Percentiles rank a stretch among this genome's conserved stretches.
phyloP scores from a whole-genome alignment of 352 stramenopile genomes.

The Thraustotheca clavata region DNA sequence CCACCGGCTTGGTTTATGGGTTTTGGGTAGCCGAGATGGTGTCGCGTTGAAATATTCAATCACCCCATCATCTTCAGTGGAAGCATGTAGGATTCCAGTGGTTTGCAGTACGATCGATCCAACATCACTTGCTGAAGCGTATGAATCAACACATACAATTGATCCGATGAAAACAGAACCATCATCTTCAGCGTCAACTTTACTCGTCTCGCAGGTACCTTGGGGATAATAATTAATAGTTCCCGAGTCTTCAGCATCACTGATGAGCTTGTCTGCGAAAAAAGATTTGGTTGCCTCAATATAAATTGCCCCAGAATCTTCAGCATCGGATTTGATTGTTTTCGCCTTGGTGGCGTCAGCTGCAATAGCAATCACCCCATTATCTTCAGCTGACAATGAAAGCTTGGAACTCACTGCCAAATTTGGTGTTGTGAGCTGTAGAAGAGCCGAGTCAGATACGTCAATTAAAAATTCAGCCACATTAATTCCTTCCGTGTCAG shows the following conservation, averaged over 20 bases:
- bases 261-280: background rate
- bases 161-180: constrained; percentile 4
- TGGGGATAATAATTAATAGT: background rate
- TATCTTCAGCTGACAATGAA: background rate
- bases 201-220: background rate
- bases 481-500: background rate
- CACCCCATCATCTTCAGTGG: background rate
- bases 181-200: background rate
- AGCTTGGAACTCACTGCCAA: background rate
- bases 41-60: constrained; percentile 16
- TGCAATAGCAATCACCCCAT: background rate
- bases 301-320: background rate
- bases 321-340: background rate
- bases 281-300: background rate
- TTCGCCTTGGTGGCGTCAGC: background rate
- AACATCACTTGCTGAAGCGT: background rate
- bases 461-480: background rate
- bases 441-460: background rate
- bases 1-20: background rate
- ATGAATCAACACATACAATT: background rate
- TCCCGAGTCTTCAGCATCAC: background rate
- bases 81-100: background rate
- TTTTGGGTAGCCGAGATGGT: background rate
- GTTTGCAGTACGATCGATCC: background rate
- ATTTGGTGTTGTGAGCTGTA: background rate